Percentiles rank a stretch among this genome's conserved stretches.
phyloP scores from a whole-genome alignment of 176 grass and related monocot genomes.

The Microstegium vimineum region DNA sequence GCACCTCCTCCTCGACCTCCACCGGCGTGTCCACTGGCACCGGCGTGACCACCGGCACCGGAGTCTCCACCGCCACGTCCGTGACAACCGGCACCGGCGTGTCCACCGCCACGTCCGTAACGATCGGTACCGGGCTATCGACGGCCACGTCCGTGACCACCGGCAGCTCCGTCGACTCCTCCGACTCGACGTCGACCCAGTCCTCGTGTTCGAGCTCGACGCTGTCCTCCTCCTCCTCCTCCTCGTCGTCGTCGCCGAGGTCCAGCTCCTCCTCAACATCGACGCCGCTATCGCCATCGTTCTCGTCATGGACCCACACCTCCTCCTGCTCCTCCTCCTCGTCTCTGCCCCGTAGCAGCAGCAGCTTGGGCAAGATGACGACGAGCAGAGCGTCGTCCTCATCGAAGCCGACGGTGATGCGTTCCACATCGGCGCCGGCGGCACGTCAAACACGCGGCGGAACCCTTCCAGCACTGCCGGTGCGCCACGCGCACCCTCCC shows the following conservation, averaged over 20 bases:
- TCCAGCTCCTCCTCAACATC: conserved; percentile 25
- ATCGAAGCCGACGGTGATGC: conserved; percentile 55
- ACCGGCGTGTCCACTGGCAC: not conserved
- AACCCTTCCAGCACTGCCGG: conserved; percentile 41
- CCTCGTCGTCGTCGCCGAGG: conserved; percentile 9
- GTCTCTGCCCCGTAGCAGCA: not conserved
- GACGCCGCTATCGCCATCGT: not conserved
- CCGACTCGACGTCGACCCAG: conserved; percentile 30
- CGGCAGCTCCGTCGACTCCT: not conserved
- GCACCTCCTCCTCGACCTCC: too few species aligned
- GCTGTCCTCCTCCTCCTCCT: too few species aligned
- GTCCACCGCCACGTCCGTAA: not conserved
- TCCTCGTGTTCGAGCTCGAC: conserved; percentile 24
- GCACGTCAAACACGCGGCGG: conserved; percentile 51
- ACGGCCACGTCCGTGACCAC: not conserved
- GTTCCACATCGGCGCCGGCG: conserved; percentile 30
- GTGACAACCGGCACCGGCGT: not conserved
- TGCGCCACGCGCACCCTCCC: conserved; percentile 46
- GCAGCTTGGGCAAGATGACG: conserved; percentile 70
- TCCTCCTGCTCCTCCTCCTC: not conserved
- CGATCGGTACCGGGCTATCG: not conserved
- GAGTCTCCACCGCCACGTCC: not conserved
- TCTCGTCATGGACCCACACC: conserved; percentile 14
- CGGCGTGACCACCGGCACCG: not conserved
- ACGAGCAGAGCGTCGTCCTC: conserved; percentile 75